These are phyloP conservation scores for Aphanocladium album DNA, from an alignment of 2,329 filamentous ascomycete genomes.

Conservation along the genomic window DNA sequence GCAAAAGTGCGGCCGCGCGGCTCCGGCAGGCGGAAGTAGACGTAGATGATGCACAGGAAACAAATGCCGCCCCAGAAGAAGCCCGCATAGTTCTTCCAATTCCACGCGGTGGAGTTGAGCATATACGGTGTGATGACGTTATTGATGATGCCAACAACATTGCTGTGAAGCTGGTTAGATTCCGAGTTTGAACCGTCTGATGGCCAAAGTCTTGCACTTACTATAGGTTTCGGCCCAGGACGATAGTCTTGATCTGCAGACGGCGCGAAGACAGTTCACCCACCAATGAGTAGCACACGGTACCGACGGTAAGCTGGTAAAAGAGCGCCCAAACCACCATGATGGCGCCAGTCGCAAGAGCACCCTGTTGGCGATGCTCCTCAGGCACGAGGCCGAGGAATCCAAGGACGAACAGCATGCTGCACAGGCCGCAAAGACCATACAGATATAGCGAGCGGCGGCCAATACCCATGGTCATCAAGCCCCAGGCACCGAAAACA, in stretches of 20 bases:
- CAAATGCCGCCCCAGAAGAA: slow-evolving; percentile 86
- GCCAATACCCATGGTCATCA: slow-evolving; percentile 71
- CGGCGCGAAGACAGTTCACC: slow-evolving; percentile 77
- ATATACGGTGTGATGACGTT: slow-evolving; percentile 85
- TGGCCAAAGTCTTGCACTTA: slow-evolving; percentile 30
- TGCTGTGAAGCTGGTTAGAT: slow-evolving; percentile 38
- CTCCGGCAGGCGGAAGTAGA: slow-evolving; percentile 74
- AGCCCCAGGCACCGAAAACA: slow-evolving; percentile 74
- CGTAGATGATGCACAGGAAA: slow-evolving; percentile 68
- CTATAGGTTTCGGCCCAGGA: slow-evolving; percentile 75
- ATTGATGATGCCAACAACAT: slow-evolving; percentile 76
- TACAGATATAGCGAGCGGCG: slow-evolving; percentile 72
- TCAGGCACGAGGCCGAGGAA: slow-evolving; percentile 72
- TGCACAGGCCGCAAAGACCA: slow-evolving; percentile 66
- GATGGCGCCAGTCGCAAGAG: slow-evolving; percentile 75
- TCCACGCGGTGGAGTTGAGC: slow-evolving; percentile 81
- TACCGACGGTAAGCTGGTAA: slow-evolving; percentile 84
- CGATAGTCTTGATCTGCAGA: slow-evolving; percentile 87
- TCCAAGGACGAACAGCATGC: slow-evolving; percentile 77
- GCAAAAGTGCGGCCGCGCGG: slow-evolving; percentile 76
- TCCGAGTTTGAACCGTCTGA: too few species aligned
- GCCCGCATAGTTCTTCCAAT: slow-evolving; percentile 82
- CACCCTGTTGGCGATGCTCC: slow-evolving; percentile 52
- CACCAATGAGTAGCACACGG: slow-evolving; percentile 84
- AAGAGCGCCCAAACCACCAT: slow-evolving; percentile 79